These are phyloP conservation scores for Epichloe festucae DNA, from an alignment of 2,329 filamentous ascomycete genomes.

Conservation along the genomic window DNA sequence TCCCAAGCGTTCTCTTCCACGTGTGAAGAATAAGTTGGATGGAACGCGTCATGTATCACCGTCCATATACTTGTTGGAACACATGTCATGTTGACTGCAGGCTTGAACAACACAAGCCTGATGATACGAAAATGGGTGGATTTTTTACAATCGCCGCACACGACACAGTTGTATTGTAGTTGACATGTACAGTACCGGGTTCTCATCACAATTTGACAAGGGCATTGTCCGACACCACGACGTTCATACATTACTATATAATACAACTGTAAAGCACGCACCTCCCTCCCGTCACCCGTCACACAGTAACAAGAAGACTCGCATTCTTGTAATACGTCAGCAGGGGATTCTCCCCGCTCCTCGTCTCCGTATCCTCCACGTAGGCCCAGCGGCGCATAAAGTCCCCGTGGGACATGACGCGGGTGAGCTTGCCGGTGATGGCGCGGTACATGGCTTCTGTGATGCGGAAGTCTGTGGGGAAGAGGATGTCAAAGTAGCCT, in stretches of 20 bases:
- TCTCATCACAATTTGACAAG: too few species aligned
- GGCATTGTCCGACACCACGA: too few species aligned
- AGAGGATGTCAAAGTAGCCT: constrained; percentile 97
- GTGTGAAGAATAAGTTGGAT: too few species aligned
- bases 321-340: constrained; percentile 93
- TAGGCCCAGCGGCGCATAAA: constrained; percentile 87
- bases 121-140: too few species aligned
- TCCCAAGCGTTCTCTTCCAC: too few species aligned
- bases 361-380: constrained; percentile 76
- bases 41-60: too few species aligned
- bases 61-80: too few species aligned
- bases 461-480: constrained; percentile 87
- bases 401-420: constrained; percentile 74
- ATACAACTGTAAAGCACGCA: background rate
- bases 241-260: background rate
- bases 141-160: too few species aligned
- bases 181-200: too few species aligned
- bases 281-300: constrained; percentile 10
- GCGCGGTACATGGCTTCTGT: constrained; percentile 87
- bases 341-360: constrained; percentile 85
- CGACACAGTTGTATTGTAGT: too few species aligned
- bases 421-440: constrained; percentile 82
- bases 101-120: too few species aligned
- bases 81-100: too few species aligned
- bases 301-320: constrained; percentile 80